phyloP scores from a whole-genome alignment of 805 yeast genomes.

The Kregervanrija delftensis region DNA sequence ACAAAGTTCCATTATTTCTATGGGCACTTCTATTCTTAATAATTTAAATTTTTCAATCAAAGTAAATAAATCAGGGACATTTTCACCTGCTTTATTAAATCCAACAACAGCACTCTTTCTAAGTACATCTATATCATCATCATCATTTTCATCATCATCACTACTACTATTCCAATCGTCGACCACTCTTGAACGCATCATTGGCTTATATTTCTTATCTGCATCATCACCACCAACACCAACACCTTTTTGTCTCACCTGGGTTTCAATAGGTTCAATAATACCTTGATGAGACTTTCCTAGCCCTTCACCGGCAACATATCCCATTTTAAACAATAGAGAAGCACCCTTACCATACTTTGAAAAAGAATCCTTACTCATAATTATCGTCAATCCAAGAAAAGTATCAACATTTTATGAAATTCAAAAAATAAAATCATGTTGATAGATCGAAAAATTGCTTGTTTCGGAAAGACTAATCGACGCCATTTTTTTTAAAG shows the following conservation, averaged over 20 bases:
- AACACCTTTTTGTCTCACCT: slow-evolving; percentile 53
- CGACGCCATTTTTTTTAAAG: no score
- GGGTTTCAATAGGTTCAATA: slow-evolving; percentile 69
- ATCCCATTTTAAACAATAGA: slow-evolving; percentile 80
- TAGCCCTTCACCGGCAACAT: slow-evolving; percentile 75
- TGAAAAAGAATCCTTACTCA: no score
- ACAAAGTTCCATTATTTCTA: slow-evolving; percentile 29
- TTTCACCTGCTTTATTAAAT: slow-evolving; percentile 10
- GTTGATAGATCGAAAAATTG: no score
- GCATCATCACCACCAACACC: slow-evolving; percentile 68
- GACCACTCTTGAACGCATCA: slow-evolving; percentile 7
- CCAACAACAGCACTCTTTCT: neutral
- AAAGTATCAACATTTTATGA: no score
- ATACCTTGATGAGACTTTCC: slow-evolving; percentile 73
- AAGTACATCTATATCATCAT: slow-evolving; percentile 2
- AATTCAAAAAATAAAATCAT: no score
- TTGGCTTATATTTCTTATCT: slow-evolving; percentile 13
- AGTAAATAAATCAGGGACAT: slow-evolving; percentile 27
- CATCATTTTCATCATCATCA: slow-evolving; percentile 23
- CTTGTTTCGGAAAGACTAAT: no score
- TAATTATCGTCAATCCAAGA: no score
- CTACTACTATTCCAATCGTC: slow-evolving; percentile 10
- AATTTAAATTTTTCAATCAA: slow-evolving; percentile 32
- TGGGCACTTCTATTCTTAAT: slow-evolving; percentile 31
- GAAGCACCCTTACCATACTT: slow-evolving; percentile 81